Conservation (phyloP, 2,329 filamentous ascomycete genomes). For the Diaporthe capsici region DNA sequence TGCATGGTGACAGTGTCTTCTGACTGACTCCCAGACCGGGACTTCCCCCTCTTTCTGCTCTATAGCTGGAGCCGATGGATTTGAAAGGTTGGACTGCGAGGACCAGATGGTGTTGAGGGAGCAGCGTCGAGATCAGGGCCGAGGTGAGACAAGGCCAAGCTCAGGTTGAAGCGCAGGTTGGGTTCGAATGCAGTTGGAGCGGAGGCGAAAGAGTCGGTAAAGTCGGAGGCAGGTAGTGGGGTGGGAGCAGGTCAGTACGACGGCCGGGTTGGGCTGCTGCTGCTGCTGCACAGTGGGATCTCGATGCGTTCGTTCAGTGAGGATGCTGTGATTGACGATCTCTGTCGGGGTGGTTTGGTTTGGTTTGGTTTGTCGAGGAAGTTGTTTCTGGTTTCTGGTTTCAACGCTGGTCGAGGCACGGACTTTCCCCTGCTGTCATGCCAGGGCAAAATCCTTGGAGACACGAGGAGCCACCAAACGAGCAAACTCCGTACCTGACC, state of each 20-base stretch:
- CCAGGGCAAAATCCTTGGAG: conserved; percentile 28
- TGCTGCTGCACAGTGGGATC: background rate
- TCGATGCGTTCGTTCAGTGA: background rate
- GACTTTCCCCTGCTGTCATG: conserved; percentile 25
- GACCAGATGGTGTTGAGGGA: conserved; percentile 3
- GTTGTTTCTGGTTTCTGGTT: conserved; percentile 31
- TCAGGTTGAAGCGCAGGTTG: conserved; percentile 13
- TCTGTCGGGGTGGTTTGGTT: conserved; percentile 17
- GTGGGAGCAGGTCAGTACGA: conserved; percentile 8
- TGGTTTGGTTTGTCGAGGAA: conserved; percentile 10
- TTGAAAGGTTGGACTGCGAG: background rate
- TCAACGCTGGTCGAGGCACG: conserved; percentile 29
- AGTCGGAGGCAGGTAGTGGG: conserved; percentile 34
- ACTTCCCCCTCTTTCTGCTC: conserved; percentile 22
- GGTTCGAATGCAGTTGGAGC: conserved; percentile 21
- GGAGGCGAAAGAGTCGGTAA: conserved; percentile 33
- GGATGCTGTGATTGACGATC: conserved; percentile 25
- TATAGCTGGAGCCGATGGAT: background rate
- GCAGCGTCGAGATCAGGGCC: conserved; percentile 27
- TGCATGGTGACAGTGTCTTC: conserved; percentile 60
- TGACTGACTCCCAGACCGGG: conserved; percentile 9
- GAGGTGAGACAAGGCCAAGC: conserved; percentile 27
- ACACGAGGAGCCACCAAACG: background rate
- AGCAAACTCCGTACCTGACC: background rate
- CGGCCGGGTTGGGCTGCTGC: background rate